Evolutionary conservation across 2,329 filamentous ascomycete genomes (phyloP), one percentile per base, ranked within the genome.

Genomic region (Tothia fuscella): DNA sequence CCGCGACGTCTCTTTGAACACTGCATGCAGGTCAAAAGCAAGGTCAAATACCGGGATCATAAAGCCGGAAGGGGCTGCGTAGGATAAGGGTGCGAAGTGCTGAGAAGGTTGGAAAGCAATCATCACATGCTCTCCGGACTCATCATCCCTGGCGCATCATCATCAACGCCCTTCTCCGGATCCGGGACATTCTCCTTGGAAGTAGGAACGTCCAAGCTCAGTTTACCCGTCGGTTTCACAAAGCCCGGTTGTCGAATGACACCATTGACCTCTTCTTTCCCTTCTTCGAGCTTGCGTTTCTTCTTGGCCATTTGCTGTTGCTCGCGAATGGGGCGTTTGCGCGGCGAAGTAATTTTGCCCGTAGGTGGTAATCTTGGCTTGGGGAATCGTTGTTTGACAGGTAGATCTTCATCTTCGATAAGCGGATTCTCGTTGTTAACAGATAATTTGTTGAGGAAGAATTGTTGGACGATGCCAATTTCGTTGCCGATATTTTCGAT

Each of bases 351-450:
- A 50, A 93, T 93, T 68, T 93, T 93, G 54, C 85, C 85, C 16
- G 80, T 88, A 65, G 85, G 64, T 66, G 81, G 66, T 33, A 77
- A 59, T 39, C 73, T 63, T 17, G 71, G 71, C 52, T 74, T 75
- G 21, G 72, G 71, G 51, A 74, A 74, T 28, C 86, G 74, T 63
- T 98, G 91, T 63, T 98, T 98, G 42, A 80, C 76, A 13, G 93
- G 91, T 19, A 98, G 67, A 51, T 98, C 89, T 56, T 96, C 85
- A 62, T 98, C 91, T 65, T 98, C 91, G 40, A 93, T 68, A 49
- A 98, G 71, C 32, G 86, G 78, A 57, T 87, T 76, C 53, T 89
- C 80, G 57, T 76, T 75, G 58, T 88, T 91, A 43, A 84, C 81
- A 53, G 86, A 83, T 44, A 98, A 67, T 61, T 93, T 94, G 52